Evolutionary conservation across 2,329 filamentous ascomycete genomes (phyloP), one percentile per base, ranked within the genome.

Genomic region (Stagonosporopsis vannaccii): DNA sequence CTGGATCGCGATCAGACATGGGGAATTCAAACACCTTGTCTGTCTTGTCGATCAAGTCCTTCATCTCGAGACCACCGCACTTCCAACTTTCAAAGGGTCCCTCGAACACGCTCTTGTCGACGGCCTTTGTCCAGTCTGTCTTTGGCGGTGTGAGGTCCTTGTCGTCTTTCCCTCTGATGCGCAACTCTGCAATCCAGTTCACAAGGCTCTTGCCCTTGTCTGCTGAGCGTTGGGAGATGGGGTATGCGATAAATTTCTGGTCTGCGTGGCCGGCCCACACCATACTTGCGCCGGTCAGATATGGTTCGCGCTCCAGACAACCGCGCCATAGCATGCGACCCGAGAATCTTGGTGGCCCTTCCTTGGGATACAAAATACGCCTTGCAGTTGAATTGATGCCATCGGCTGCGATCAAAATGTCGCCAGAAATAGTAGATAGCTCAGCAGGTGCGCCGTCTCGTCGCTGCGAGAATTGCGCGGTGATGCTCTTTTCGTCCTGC

Each of bases 231-330:
- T 73, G 68, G 11, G 74, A 75, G 36, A 81, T 80, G 1, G 78
- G 79, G 51, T 81, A 81, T 5, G 78, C 78, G 59, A 81, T 80
- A 68, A 80, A 80, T 40, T 80, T 80, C 52, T 80, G 78, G 54
- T 81, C 76, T 1, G 78, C 79, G 51, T 80, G 78, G 4, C 79
- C 79, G 11, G 77, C 76, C 79, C 78, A 80, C 3, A 80, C 73
- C 78, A 80, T 80, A 9, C 70, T 74, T 7, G 75, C 76, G 19
- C 77, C 77, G 0, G 78, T 80, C 11, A 81, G 66, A 56, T 79
- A 80, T 1, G 75, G 74, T 7, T 65, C 57, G 9, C 75, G 73
- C 58, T 79, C 75, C 6, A 77, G 65, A 60, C 78, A 80, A 1
- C 79, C 79, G 17, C 78, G 75, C 77, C 78, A 81, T 2, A 81